Conservation (phyloP, 345 rosid genomes). For the Eucalyptus tenuipes region DNA sequence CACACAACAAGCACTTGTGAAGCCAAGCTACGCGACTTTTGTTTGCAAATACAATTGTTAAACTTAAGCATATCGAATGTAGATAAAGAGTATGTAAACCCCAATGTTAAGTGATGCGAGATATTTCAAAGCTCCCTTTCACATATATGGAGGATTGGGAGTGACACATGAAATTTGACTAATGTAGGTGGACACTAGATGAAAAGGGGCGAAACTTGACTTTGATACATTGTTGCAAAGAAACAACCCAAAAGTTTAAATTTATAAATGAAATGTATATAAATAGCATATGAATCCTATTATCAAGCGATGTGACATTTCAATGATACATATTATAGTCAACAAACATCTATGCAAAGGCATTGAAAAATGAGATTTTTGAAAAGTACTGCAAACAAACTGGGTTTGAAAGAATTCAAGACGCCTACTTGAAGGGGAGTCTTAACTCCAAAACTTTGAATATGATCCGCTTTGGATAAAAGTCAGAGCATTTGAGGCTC, state of each 20-base stretch:
- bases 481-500: neutral
- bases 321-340: neutral
- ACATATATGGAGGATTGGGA: fast-evolving
- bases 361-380: neutral
- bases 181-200: fast-evolving
- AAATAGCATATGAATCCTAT: neutral
- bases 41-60: no score
- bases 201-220: fast-evolving
- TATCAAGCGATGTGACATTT: fast-evolving
- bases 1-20: neutral
- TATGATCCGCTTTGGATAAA: neutral
- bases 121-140: neutral
- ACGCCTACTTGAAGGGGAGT: neutral
- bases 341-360: neutral
- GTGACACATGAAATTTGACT: neutral
- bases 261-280: neutral
- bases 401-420: neutral
- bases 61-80: neutral
- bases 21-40: fast-evolving
- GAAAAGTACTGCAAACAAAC: neutral
- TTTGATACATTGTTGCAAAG: fast-evolving
- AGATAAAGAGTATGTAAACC: no score
- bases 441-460: neutral
- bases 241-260: no score
- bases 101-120: no score